A percentile compares a stretch with the other conserved stretches of the same genome.
Evolutionary conservation across 257 asterid species (phyloP).

Genomic region (Solanum lignicaule): DNA sequence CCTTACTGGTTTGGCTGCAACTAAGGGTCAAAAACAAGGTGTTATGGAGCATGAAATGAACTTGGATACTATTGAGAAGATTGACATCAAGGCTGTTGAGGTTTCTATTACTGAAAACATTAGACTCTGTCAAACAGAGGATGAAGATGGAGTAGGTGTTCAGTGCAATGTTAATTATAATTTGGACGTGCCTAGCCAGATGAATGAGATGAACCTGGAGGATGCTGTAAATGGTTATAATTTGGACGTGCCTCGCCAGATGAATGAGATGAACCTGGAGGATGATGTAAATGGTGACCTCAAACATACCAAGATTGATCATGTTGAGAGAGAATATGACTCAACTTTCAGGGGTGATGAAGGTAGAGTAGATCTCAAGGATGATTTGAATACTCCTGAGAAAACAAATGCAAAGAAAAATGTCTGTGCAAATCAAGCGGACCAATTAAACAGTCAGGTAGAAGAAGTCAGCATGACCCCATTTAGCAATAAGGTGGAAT

Average conservation of each 20-base stretch:
- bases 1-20: neutral
- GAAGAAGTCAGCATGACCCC: slow-evolving; percentile 2
- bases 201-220: neutral
- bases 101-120: neutral
- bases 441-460: neutral
- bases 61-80: neutral
- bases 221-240: neutral
- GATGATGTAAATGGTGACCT: neutral
- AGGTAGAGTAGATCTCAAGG: slow-evolving; percentile 6
- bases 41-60: slow-evolving; percentile 2
- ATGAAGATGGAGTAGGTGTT: neutral
- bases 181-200: neutral
- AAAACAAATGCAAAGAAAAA: slow-evolving; percentile 1
- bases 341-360: slow-evolving; percentile 8
- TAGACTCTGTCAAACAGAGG: neutral
- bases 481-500: slow-evolving; percentile 10
- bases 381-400: neutral
- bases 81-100: neutral
- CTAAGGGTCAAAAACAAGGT: neutral
- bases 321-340: slow-evolving; percentile 8
- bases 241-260: no score
- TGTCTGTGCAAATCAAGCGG: slow-evolving; percentile 6
- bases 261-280: no score
- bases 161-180: neutral
- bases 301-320: slow-evolving; percentile 1